A percentile compares a stretch with the other conserved stretches of the same genome.
These are phyloP conservation scores for Cladosporium sp. DNA, from an alignment of 2,329 filamentous ascomycete species.

Conservation along the genomic window DNA sequence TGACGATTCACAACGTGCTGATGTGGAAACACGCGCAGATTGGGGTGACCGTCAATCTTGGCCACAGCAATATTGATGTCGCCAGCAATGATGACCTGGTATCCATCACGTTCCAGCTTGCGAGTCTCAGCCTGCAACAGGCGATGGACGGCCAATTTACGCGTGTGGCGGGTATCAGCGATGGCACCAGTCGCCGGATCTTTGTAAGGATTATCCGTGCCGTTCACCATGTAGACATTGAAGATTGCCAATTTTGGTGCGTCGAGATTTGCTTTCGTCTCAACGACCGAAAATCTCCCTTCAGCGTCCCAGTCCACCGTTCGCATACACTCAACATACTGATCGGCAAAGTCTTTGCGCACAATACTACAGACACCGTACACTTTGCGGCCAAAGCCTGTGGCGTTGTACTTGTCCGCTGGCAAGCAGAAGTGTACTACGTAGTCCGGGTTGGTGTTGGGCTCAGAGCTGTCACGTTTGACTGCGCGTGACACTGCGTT, in stretches of 20 bases:
- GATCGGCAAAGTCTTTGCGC: slow-evolving; percentile 39
- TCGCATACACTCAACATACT: slow-evolving; percentile 30
- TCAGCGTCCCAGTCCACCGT: slow-evolving; percentile 50
- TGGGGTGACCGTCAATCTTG: slow-evolving; percentile 44
- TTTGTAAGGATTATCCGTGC: slow-evolving; percentile 46
- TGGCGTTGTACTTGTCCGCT: slow-evolving; percentile 47
- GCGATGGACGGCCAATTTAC: slow-evolving; percentile 47
- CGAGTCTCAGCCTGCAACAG: slow-evolving; percentile 44
- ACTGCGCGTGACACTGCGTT: slow-evolving; percentile 38
- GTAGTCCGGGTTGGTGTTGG: slow-evolving; percentile 35
- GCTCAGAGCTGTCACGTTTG: slow-evolving; percentile 9
- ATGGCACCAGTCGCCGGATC: slow-evolving; percentile 40
- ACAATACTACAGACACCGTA: slow-evolving; percentile 52
- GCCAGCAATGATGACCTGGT: slow-evolving; percentile 46
- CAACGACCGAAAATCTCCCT: slow-evolving; percentile 48
- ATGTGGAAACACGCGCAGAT: slow-evolving; percentile 40
- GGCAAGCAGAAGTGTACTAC: slow-evolving; percentile 45
- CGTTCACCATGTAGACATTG: slow-evolving; percentile 54
- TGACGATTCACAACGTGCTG: slow-evolving; percentile 49
- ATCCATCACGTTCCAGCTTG: slow-evolving; percentile 38
- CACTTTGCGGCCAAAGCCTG: slow-evolving; percentile 47
- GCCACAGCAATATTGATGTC: slow-evolving; percentile 51
- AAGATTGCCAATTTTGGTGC: slow-evolving; percentile 42
- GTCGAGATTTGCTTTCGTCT: slow-evolving; percentile 26
- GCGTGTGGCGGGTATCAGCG: slow-evolving; percentile 47